These are phyloP conservation scores for Cadophora sp. DNA, from an alignment of 2,329 filamentous ascomycete genomes.

Conservation along the genomic window DNA sequence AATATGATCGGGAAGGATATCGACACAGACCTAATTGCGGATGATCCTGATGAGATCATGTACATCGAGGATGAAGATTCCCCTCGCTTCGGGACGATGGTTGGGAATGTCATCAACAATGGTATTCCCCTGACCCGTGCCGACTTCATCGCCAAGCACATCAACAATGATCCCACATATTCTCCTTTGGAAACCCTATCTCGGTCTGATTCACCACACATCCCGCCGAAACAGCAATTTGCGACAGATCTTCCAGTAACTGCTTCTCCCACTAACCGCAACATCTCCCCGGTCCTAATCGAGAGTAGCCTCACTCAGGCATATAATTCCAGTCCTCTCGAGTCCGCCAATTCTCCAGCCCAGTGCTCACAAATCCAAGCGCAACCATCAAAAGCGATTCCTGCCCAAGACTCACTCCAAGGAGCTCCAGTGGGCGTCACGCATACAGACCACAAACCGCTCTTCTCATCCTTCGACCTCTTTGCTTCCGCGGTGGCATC, in stretches of 20 bases:
- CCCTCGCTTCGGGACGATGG: neutral
- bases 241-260: no score
- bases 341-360: neutral
- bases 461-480: neutral
- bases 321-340: neutral
- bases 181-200: neutral
- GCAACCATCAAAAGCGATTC: no score
- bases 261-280: no score
- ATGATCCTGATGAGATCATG: constrained; percentile 1
- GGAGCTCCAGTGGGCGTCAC: neutral
- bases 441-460: neutral
- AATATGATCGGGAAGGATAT: neutral
- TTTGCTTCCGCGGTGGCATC: neutral
- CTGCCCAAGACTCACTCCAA: no score
- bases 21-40: neutral
- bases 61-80: neutral
- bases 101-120: neutral
- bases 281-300: no score
- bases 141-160: neutral
- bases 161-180: neutral
- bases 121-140: neutral
- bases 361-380: neutral
- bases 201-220: no score
- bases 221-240: no score
- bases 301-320: no score